These are phyloP conservation scores for Violaceomyces palustris DNA, from an alignment of 1,284 basidiomycete genomes.

Conservation along the genomic window DNA sequence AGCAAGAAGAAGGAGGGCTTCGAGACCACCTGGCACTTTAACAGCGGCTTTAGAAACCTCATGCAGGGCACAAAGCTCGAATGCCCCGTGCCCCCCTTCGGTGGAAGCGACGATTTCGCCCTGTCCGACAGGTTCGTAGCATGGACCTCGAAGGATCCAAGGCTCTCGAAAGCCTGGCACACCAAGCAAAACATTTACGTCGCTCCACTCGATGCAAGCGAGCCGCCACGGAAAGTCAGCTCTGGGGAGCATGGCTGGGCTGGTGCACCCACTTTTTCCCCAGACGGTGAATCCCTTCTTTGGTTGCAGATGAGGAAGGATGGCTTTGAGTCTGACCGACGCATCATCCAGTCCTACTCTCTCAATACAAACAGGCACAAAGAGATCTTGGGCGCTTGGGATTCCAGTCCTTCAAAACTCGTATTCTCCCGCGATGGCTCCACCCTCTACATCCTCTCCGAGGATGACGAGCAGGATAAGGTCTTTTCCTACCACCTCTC, in stretches of 20 bases:
- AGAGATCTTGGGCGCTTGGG: conserved; percentile 22
- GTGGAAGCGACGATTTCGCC: conserved; percentile 23
- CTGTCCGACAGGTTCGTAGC: conserved; percentile 12
- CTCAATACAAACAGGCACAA: conserved; percentile 3
- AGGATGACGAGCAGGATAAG: conserved; percentile 17
- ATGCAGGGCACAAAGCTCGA: conserved; percentile 18
- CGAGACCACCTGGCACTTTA: conserved; percentile 3
- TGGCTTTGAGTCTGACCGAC: conserved; percentile 38
- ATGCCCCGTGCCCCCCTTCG: conserved; percentile 32
- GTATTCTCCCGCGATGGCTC: conserved; percentile 9
- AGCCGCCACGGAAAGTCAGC: conserved; percentile 4
- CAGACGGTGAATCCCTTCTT: conserved; percentile 19
- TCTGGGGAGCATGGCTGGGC: conserved; percentile 18
- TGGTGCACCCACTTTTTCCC: conserved; percentile 18
- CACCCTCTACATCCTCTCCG: conserved; percentile 5
- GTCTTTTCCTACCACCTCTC: conserved; percentile 3
- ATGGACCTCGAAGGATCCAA: conserved; percentile 34
- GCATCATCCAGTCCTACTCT: conserved; percentile 14
- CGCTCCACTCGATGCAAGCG: conserved; percentile 11
- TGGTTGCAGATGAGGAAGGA: conserved; percentile 43
- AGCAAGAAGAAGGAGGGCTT: not conserved
- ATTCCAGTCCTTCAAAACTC: conserved; percentile 19
- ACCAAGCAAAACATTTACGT: conserved; percentile 29
- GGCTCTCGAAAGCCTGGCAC: conserved; percentile 25
- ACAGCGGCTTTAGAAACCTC: conserved; percentile 11